Evolutionary conservation across 768 basidiomycete species (phyloP).

Genomic region (Boletus barrowsii): DNA sequence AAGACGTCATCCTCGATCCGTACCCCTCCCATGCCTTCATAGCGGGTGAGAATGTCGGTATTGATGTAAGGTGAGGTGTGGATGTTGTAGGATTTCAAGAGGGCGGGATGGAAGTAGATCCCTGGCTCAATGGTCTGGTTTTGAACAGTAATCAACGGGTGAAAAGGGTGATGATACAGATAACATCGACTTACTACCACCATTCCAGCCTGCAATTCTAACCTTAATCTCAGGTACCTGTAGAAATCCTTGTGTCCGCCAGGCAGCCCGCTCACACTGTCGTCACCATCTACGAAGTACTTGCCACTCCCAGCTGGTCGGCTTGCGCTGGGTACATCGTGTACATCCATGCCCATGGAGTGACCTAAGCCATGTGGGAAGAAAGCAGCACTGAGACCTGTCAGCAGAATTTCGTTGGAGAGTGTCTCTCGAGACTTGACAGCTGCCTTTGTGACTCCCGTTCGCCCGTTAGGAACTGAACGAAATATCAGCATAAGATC

Average conservation of each 20-base stretch:
- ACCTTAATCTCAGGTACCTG: constrained; percentile 72
- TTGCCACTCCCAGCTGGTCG: constrained; percentile 60
- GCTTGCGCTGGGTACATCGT: constrained; percentile 83
- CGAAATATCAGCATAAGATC: background rate
- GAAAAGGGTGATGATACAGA: background rate
- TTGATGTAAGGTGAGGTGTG: constrained; percentile 49
- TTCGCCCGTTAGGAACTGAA: constrained; percentile 4
- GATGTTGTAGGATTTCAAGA: constrained; percentile 65
- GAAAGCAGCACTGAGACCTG: constrained; percentile 80
- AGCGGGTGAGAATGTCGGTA: constrained; percentile 32
- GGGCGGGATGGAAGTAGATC: constrained; percentile 78
- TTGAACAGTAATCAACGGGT: background rate
- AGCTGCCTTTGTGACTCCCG: background rate
- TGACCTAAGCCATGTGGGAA: constrained; percentile 95
- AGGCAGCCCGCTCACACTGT: constrained; percentile 59
- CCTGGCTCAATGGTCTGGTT: constrained; percentile 86
- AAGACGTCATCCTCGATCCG: constrained; percentile 91
- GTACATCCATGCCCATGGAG: constrained; percentile 90
- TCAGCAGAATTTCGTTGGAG: constrained; percentile 59
- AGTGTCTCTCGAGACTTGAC: constrained; percentile 16
- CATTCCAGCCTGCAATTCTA: constrained; percentile 75
- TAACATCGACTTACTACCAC: constrained; percentile 64
- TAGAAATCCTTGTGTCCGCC: constrained; percentile 68
- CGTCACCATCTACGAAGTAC: constrained; percentile 70
- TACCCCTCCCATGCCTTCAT: constrained; percentile 85